Evolutionary conservation across 1,139 yeast genomes (phyloP), one percentile per base, ranked within the genome.

Genomic region (Pichia sorboxylosa): DNA sequence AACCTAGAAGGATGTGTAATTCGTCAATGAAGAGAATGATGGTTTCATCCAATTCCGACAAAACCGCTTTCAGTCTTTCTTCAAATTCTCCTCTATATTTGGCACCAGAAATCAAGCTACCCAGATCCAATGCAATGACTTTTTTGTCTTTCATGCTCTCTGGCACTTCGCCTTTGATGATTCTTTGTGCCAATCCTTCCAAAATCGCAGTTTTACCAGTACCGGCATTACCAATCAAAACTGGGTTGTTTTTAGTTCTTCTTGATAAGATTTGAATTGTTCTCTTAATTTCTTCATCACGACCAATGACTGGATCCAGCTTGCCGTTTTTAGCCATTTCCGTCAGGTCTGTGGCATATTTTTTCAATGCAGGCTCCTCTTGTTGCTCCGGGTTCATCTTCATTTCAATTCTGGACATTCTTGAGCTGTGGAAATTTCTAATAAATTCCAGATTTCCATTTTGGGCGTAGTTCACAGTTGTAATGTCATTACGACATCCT

Each of bases 181-280:
- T 85, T 46, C 96, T 61, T 57, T 90, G 97, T 0, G 97, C 97
- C 31, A 90, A 64, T 1, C 97, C 98, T 55, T 90, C 98, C 73
- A 90, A 80, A 34, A 90, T 76, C 5, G 96, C 93, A 0, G 97
- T 90, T 57, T 90, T 90, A 59, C 98, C 98, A 0, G 94, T 92
- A 58, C 98, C 98, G 1, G 98, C 97, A 43, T 82, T 75, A 40
- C 97, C 98, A 33, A 87, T 84, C 32, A 90, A 58, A 0, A 90
- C 94, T 0, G 97, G 97, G 51, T 90, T 90, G 51, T 87, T 87
- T 55, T 90, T 90, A 2, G 96, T 85, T 52, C 98, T 66, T 45
- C 98, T 64, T 1, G 95, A 83, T 30, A 90, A 61, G 33, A 90
- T 85, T 54, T 90, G 97, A 34, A 90, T 78, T 0, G 97, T 87